phyloP scores from a whole-genome alignment of 2,329 filamentous ascomycete genomes.

The Xylariaceae sp. region DNA sequence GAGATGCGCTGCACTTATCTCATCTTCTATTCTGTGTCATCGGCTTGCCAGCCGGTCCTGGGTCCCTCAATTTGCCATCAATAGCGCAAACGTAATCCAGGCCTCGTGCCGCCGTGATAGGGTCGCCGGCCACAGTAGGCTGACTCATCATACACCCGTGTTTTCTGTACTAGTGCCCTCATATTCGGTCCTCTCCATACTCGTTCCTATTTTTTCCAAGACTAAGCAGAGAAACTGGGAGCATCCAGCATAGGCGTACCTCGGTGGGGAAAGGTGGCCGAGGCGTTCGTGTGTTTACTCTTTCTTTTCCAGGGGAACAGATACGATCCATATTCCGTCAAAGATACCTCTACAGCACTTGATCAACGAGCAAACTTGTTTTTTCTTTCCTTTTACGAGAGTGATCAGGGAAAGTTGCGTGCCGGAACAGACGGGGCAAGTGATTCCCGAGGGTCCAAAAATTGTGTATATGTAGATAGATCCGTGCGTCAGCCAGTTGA shows the following conservation, averaged over 20 bases:
- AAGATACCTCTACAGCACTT: constrained; percentile 14
- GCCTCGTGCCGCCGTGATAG: too few species aligned
- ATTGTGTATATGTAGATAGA: constrained; percentile 9
- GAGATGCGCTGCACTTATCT: not conserved
- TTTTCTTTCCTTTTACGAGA: constrained; percentile 1
- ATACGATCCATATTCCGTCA: constrained; percentile 2
- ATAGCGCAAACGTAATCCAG: not conserved
- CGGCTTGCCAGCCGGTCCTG: not conserved
- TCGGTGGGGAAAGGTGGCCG: constrained; percentile 1
- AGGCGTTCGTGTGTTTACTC: constrained; percentile 12
- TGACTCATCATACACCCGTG: constrained; percentile 1
- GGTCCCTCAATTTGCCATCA: not conserved
- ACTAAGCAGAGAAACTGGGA: not conserved
- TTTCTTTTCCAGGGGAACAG: not conserved
- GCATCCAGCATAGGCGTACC: constrained; percentile 15
- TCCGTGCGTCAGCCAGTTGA: not conserved
- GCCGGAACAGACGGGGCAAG: not conserved
- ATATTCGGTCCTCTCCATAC: not conserved
- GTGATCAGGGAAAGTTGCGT: not conserved
- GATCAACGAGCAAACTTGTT: constrained; percentile 5
- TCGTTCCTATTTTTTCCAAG: not conserved
- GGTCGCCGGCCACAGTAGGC: too few species aligned
- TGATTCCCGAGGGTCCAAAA: not conserved
- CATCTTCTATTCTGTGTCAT: constrained; percentile 5
- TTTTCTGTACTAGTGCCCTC: constrained; percentile 3